phyloP scores from a whole-genome alignment of 179 eudicot genomes.

The Spinacia oleracea region DNA sequence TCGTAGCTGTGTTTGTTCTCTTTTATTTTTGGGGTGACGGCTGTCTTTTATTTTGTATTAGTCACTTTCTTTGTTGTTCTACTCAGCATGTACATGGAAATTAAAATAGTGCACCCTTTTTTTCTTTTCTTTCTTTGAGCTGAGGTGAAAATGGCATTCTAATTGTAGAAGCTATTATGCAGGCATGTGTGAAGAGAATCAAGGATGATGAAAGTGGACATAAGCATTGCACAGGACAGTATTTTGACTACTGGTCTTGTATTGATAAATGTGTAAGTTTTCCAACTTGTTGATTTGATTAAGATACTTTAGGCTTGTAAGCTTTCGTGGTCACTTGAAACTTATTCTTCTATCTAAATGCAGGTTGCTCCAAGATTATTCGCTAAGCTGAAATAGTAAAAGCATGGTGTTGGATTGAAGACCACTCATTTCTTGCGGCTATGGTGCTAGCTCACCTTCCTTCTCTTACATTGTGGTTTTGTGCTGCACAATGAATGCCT shows the following conservation, averaged over 20 bases:
- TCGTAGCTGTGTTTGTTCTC: neutral
- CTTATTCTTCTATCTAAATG: slow-evolving; percentile 8
- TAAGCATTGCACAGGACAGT: slow-evolving; percentile 82
- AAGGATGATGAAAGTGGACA: slow-evolving; percentile 63
- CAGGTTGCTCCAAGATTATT: slow-evolving; percentile 58
- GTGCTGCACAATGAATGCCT: slow-evolving; percentile 7
- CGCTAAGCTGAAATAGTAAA: slow-evolving; percentile 41
- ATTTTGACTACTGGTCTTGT: slow-evolving; percentile 70
- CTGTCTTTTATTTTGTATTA: neutral
- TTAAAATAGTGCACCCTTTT: neutral
- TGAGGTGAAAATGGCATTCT: neutral
- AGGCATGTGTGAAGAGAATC: slow-evolving; percentile 67
- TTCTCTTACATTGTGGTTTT: slow-evolving; percentile 14
- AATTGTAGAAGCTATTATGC: slow-evolving; percentile 4
- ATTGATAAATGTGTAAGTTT: slow-evolving; percentile 69
- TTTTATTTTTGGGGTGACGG: too few relatives aligned
- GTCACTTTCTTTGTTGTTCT: neutral
- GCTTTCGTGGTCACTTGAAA: neutral
- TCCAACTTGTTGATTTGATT: neutral
- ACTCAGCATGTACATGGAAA: neutral
- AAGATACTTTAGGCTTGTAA: neutral
- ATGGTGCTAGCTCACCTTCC: slow-evolving; percentile 5
- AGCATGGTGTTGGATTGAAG: slow-evolving; percentile 1
- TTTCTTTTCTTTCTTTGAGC: neutral
- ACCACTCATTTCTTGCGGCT: slow-evolving; percentile 6